These are phyloP conservation scores for Plectosphaerella sp. DNA, from an alignment of 2,329 filamentous ascomycete species.

Conservation along the genomic window DNA sequence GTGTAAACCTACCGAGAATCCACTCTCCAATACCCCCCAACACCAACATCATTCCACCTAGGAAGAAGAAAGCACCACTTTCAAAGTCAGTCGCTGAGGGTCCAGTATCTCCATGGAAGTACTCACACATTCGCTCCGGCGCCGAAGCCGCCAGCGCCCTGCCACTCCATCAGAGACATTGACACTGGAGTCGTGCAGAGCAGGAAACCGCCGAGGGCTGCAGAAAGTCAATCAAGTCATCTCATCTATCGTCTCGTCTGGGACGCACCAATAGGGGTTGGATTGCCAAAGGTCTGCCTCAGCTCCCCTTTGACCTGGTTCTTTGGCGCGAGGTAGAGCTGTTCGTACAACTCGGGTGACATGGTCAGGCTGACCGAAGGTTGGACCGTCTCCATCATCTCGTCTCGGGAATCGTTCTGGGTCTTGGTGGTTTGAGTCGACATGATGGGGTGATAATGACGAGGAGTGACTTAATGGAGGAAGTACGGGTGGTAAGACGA, in stretches of 20 bases:
- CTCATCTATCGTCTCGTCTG: no score
- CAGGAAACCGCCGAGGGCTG: constrained; percentile 23
- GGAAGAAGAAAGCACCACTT: constrained; percentile 32
- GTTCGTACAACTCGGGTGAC: constrained; percentile 47
- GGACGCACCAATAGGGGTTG: constrained; percentile 36
- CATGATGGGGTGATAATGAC: not conserved
- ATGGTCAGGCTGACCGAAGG: constrained; percentile 39
- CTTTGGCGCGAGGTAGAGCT: constrained; percentile 46
- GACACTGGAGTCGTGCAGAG: constrained; percentile 22
- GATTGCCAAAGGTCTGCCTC: constrained; percentile 46
- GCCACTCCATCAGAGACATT: constrained; percentile 23
- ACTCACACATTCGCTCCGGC: constrained; percentile 24
- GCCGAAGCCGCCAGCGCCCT: constrained; percentile 22
- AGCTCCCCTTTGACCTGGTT: constrained; percentile 39
- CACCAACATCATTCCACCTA: constrained; percentile 41
- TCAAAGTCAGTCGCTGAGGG: not conserved
- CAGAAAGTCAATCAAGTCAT: not conserved
- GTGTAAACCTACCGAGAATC: constrained; percentile 30
- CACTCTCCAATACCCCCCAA: constrained; percentile 46
- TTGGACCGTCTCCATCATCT: constrained; percentile 16
- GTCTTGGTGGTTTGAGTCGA: not conserved
- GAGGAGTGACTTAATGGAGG: not conserved
- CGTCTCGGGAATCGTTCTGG: constrained; percentile 4
- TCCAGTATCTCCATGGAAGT: not conserved
- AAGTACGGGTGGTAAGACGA: not conserved